Evolutionary conservation across 108 stramenopile species (phyloP).

Genomic region (Nitzschia palea): DNA sequence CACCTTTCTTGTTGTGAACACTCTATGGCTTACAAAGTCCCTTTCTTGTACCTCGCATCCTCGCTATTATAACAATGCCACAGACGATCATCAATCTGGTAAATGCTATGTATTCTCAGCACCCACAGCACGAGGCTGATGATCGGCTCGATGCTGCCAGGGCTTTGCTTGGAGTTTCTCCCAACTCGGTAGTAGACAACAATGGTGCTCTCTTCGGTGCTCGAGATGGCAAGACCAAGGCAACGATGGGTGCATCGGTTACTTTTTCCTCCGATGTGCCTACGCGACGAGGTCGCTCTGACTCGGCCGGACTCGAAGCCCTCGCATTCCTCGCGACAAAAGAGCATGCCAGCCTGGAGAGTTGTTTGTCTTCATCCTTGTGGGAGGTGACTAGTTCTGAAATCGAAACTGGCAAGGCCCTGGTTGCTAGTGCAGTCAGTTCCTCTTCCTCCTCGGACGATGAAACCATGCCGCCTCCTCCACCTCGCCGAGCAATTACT

Average conservation of each 20-base stretch:
- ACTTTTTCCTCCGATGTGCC: background rate
- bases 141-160: constrained; percentile 48
- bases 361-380: background rate
- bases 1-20: too few relatives aligned
- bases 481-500: constrained; percentile 33
- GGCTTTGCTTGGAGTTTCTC: constrained; percentile 43
- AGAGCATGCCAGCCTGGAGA: constrained; percentile 25
- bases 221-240: background rate
- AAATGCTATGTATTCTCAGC: constrained; percentile 27
- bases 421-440: constrained; percentile 1
- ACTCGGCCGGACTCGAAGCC: constrained; percentile 50
- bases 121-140: constrained; percentile 2
- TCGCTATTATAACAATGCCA: constrained; percentile 1
- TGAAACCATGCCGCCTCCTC: constrained; percentile 69
- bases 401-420: background rate
- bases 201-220: constrained; percentile 6
- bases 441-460: constrained; percentile 54
- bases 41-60: too few relatives aligned
- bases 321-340: constrained; percentile 48
- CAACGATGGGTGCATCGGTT: background rate
- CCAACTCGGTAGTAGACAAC: constrained; percentile 27
- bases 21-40: too few relatives aligned
- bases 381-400: background rate
- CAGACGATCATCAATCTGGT: constrained; percentile 35
- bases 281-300: constrained; percentile 4